Conservation (phyloP, 176 grass and related monocot species). For the Zea luxurians region DNA sequence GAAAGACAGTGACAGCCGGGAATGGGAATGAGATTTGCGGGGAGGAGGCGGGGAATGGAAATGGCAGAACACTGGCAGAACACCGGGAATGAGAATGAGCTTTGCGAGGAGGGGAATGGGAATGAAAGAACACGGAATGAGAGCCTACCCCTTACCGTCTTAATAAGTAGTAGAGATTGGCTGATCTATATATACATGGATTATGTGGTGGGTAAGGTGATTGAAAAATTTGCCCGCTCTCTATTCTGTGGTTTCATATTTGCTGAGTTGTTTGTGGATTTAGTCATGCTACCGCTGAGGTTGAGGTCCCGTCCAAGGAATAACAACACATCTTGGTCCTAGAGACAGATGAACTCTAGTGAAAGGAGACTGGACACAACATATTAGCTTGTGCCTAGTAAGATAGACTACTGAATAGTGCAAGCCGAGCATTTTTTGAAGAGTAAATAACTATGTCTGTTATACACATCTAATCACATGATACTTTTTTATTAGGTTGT, state of each 20-base stretch:
- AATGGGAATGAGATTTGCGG: no score
- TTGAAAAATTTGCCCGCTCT: constrained; percentile 66
- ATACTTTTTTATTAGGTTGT: constrained; percentile 28
- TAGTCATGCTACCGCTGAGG: constrained; percentile 61
- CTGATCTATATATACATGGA: no score
- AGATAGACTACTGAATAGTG: constrained; percentile 44
- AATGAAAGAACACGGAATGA: no score
- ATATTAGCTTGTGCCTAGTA: constrained; percentile 54
- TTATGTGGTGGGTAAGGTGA: constrained; percentile 47
- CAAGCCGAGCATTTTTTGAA: constrained; percentile 1
- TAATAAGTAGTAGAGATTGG: no score
- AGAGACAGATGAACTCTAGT: constrained; percentile 40
- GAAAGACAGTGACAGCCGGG: no score
- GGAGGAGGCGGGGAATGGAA: no score
- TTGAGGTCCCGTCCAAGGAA: constrained; percentile 54
- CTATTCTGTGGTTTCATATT: constrained; percentile 69
- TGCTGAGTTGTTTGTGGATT: constrained; percentile 46
- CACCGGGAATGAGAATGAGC: no score
- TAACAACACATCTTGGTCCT: constrained; percentile 41
- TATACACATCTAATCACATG: constrained; percentile 28
- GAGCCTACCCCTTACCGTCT: no score
- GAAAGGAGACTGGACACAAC: constrained; percentile 44
- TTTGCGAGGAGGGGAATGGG: no score
- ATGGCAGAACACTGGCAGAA: no score
- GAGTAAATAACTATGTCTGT: background rate